phyloP scores from a whole-genome alignment of 2,329 filamentous ascomycete species.

The Cordyceps tenuipes region DNA sequence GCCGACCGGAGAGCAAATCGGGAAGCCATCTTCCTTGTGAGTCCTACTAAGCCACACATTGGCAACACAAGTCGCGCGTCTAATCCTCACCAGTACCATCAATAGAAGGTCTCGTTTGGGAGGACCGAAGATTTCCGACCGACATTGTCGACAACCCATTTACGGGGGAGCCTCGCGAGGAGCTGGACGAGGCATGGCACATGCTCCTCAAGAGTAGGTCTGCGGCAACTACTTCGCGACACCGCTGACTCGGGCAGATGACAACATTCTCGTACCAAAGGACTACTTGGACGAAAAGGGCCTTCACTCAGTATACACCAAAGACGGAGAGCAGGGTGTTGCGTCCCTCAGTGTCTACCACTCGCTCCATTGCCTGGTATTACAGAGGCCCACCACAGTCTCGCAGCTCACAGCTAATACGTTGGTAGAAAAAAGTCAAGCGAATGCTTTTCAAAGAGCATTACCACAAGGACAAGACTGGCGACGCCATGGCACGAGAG shows the following conservation, averaged over 20 bases:
- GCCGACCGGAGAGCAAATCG: background rate
- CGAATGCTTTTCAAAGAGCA: constrained; percentile 1
- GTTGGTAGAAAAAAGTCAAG: background rate
- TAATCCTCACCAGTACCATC: background rate
- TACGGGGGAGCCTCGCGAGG: background rate
- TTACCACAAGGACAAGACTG: constrained; percentile 1
- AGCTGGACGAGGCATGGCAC: background rate
- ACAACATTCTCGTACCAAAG: background rate
- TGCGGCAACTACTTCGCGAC: background rate
- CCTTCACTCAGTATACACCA: background rate
- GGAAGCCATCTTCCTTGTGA: background rate
- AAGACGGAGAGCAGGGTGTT: background rate
- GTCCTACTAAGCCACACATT: background rate
- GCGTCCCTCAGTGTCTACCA: background rate
- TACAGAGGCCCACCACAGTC: too few relatives aligned
- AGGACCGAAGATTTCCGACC: background rate
- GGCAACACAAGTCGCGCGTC: too few relatives aligned
- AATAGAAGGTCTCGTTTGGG: background rate
- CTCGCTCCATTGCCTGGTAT: background rate
- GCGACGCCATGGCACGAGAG: background rate
- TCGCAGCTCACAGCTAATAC: background rate
- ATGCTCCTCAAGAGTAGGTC: background rate
- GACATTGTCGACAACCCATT: background rate
- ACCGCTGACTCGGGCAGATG: background rate
- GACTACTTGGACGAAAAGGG: background rate